Evolutionary conservation across 805 yeast genomes (phyloP), one percentile per base, ranked within the genome.

Genomic region (Metschnikowia continentalis): DNA sequence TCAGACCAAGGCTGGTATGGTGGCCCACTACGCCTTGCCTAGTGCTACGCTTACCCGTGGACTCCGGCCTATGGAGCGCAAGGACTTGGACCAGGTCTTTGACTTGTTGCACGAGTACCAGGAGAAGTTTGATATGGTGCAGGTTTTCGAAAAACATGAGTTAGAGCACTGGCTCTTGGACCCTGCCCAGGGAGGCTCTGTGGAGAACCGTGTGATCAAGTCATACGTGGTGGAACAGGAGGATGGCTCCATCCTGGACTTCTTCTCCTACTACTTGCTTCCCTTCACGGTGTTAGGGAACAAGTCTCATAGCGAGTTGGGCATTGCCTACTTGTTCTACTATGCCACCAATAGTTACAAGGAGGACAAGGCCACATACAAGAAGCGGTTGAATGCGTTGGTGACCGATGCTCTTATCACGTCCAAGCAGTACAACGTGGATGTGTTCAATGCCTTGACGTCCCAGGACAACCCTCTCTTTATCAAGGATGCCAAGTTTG

Each of bases 381-480:
- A 79, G 59, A 72, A 74, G 54, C 78, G 97, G 57, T 76, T 94
- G 56, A 71, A 68, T 23, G 68, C 74, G 5, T 72, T 92, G 56
- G 77, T 90, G 49, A 74, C 73, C 44, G 96, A 91, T 61, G 90
- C 94, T 1, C 76, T 91, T 50, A 79, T 92, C 47, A 69, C 88
- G 37, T 84, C 96, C 30, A 86, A 87, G 66, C 66, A 74, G 39
- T 69, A 75, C 45, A 78, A 78, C 23, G 88, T 88, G 61, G 99
- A 94, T 65, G 98, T 94, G 3, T 89, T 92, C 78, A 94, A 94
- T 66, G 96, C 97, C 8, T 75, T 94, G 55, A 83, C 97, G 0
- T 77, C 90, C 10, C 96, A 90, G 71, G 99, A 94, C 64, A 94
- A 94, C 67, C 77, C 90, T 14, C 71, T 87, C 53, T 90, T 94